Conservation (phyloP, 2,329 filamentous ascomycete genomes). For the Calonectria hawksworthii region DNA sequence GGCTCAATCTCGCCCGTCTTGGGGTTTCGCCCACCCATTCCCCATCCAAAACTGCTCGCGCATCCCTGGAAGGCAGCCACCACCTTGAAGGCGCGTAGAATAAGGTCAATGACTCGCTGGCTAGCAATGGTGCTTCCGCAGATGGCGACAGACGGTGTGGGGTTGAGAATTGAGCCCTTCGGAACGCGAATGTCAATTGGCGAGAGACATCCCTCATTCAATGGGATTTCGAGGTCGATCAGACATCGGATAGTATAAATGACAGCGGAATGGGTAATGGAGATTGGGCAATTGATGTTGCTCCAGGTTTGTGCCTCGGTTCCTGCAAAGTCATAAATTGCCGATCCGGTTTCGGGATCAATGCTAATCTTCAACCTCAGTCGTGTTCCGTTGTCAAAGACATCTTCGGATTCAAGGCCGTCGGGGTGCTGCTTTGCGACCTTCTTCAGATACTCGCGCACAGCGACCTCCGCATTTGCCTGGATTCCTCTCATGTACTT, state of each 20-base stretch:
- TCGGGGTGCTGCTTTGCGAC: constrained; percentile 61
- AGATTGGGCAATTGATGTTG: constrained; percentile 54
- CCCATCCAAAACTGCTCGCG: constrained; percentile 52
- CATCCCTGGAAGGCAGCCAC: constrained; percentile 45
- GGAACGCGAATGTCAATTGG: constrained; percentile 53
- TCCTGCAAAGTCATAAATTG: constrained; percentile 54
- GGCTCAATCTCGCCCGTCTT: constrained; percentile 41
- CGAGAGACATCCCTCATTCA: constrained; percentile 55
- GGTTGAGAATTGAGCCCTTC: constrained; percentile 50
- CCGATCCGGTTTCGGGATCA: constrained; percentile 47
- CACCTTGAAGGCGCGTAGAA: constrained; percentile 48
- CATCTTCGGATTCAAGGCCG: constrained; percentile 47
- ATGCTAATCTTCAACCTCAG: constrained; percentile 51
- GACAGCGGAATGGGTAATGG: constrained; percentile 55
- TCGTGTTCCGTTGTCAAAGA: constrained; percentile 54
- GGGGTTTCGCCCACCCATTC: constrained; percentile 49
- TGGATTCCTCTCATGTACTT: constrained; percentile 56
- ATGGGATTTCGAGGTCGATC: constrained; percentile 52
- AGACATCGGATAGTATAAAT: constrained; percentile 56
- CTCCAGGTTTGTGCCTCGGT: constrained; percentile 52
- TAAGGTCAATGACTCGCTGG: constrained; percentile 51
- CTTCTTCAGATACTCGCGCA: constrained; percentile 47
- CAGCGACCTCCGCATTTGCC: constrained; percentile 52
- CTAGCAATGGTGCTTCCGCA: constrained; percentile 72
- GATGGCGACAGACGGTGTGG: constrained; percentile 50